Evolutionary conservation across 306 rosid genomes (phyloP).

Genomic region (Cucumis cinereus): DNA sequence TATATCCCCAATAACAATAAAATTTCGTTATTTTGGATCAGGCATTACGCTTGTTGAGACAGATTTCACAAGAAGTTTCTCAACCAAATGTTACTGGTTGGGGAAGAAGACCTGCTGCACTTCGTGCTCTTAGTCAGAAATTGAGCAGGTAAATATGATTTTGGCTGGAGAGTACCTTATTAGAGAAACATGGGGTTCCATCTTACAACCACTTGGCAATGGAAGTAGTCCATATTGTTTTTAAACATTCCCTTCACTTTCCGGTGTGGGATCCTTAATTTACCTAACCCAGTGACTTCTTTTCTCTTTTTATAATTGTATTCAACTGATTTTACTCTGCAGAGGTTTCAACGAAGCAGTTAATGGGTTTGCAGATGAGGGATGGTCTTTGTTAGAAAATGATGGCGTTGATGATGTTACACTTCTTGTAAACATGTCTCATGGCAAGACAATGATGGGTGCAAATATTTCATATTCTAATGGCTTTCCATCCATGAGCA

Average conservation of each 20-base stretch:
- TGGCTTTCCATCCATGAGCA: conserved; percentile 63
- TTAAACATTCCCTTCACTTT: no score
- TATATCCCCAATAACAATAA: background rate
- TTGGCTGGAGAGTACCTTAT: background rate
- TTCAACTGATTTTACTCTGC: conserved; percentile 7
- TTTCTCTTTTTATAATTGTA: background rate
- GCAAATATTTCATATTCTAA: conserved; percentile 44
- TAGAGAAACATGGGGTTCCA: no score
- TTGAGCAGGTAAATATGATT: conserved; percentile 58
- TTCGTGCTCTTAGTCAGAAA: conserved; percentile 75
- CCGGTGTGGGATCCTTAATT: no score
- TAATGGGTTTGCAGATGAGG: conserved; percentile 84
- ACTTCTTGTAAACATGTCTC: conserved; percentile 80
- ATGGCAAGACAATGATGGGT: conserved; percentile 71
- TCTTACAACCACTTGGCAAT: no score
- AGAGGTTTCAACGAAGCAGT: conserved; percentile 99
- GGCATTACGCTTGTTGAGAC: conserved; percentile 90
- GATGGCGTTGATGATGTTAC: conserved; percentile 95
- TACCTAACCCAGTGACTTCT: background rate
- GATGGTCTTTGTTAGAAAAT: conserved; percentile 90
- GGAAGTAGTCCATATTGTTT: no score
- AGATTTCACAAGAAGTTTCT: conserved; percentile 92
- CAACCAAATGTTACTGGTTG: conserved; percentile 86
- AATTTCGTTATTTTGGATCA: conserved; percentile 18
- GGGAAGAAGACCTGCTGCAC: conserved; percentile 93